Percentiles rank a stretch among this genome's conserved stretches.
Conservation (phyloP, 2,329 filamentous ascomycete species). For the Ceratocystis alfenasii region DNA sequence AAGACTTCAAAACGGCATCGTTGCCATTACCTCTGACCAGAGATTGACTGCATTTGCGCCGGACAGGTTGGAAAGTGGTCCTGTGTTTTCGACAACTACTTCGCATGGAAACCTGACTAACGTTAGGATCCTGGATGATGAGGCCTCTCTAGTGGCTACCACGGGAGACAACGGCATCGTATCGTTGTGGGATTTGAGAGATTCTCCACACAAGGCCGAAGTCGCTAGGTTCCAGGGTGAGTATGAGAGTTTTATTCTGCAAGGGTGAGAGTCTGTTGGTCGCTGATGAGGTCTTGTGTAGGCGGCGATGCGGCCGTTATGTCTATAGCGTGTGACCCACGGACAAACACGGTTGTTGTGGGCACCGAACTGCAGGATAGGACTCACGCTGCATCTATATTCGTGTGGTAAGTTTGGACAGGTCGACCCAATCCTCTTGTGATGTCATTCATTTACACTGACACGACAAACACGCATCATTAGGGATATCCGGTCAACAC, state of each 20-base stretch:
- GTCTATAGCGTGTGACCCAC: constrained; percentile 50
- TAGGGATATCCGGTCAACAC: constrained; percentile 47
- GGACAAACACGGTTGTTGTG: constrained; percentile 50
- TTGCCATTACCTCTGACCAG: constrained; percentile 19
- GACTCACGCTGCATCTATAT: constrained; percentile 47
- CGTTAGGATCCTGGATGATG: constrained; percentile 43
- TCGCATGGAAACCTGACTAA: constrained; percentile 53
- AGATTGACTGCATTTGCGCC: constrained; percentile 19
- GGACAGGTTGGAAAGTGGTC: constrained; percentile 37
- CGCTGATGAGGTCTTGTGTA: constrained; percentile 9
- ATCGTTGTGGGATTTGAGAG: constrained; percentile 53
- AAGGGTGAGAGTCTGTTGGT: background rate
- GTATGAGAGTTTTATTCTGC: background rate
- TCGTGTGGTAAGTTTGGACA: constrained; percentile 42
- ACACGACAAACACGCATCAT: background rate
- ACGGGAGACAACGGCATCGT: constrained; percentile 60
- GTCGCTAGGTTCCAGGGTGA: constrained; percentile 37
- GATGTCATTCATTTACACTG: background rate
- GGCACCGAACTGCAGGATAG: constrained; percentile 61
- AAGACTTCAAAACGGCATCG: constrained; percentile 10
- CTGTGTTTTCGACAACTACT: constrained; percentile 31
- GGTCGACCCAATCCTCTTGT: background rate
- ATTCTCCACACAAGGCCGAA: constrained; percentile 31
- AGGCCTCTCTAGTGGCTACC: constrained; percentile 48
- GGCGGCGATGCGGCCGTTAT: constrained; percentile 39